These are phyloP conservation scores for Hypoxylon sp. DNA, from an alignment of 2,329 filamentous ascomycete genomes.

Conservation along the genomic window DNA sequence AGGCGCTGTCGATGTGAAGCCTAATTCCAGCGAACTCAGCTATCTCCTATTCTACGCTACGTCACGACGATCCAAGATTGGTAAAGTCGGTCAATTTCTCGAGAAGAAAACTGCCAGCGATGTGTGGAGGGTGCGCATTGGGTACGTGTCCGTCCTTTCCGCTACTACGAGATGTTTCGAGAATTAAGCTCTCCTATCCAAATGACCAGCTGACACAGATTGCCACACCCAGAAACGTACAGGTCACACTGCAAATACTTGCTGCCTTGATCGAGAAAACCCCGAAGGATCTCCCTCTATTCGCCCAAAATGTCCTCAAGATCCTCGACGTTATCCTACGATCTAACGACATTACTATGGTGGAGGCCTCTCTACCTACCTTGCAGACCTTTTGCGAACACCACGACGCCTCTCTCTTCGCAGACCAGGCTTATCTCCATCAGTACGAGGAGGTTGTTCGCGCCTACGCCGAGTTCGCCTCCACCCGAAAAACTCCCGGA, in stretches of 20 bases:
- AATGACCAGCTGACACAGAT: constrained; percentile 21
- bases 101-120: constrained; percentile 94
- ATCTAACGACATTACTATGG: constrained; percentile 90
- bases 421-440: constrained; percentile 83
- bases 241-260: constrained; percentile 93
- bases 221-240: constrained; percentile 75
- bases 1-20: constrained; percentile 90
- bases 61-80: constrained; percentile 92
- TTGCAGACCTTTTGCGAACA: constrained; percentile 91
- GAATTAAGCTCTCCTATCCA: constrained; percentile 1
- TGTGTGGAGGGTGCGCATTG: constrained; percentile 88
- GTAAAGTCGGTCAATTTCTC: constrained; percentile 94
- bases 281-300: constrained; percentile 88
- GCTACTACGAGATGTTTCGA: constrained; percentile 8
- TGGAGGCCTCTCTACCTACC: constrained; percentile 87
- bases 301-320: constrained; percentile 84
- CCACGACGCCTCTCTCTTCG: constrained; percentile 87
- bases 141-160: constrained; percentile 63
- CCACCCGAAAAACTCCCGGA: constrained; percentile 65
- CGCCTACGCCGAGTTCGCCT: constrained; percentile 83
- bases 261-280: constrained; percentile 93
- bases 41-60: constrained; percentile 97
- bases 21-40: constrained; percentile 95
- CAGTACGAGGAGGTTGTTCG: constrained; percentile 86
- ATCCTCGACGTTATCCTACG: constrained; percentile 85